Evolutionary conservation across 108 stramenopile species (phyloP), one percentile per base, ranked within the genome.

Genomic region (Pseudonitzschia multistriata): DNA sequence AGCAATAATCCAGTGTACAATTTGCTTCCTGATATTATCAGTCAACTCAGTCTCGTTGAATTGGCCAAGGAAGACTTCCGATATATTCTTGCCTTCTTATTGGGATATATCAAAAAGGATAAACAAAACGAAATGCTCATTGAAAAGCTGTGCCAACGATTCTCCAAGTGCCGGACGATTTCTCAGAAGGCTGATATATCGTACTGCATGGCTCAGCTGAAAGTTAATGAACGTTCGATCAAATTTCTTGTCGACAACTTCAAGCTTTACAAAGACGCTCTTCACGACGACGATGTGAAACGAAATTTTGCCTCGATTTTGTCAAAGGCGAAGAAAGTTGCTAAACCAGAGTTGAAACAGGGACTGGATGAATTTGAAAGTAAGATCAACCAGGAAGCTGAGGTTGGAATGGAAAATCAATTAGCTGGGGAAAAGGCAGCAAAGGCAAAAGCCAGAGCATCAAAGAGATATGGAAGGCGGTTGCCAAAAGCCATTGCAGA

Each of bases 1-100:
- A 89, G 88, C 48, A 92, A 95, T 76, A 96, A 94, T 72, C 99
- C 98, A 17, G 84, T 99, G 56, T 99, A 98, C 95, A 99, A 99
- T 76, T 79, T 99, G 34, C 79, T 99, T 7, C 97, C 97, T 25
- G 99, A 99, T 74, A 97, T 98, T 70, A 81, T 99, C 39, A 89
- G 94, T 79, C 90, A 90, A 49, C 79, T 99, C 33, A 95, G 95
- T 68, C 74, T 82, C 34, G 49, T 80, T 2, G 69, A 73, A 36
- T 77, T 92, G 27, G 54, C 49, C 65, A 83, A 81, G 64, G 90
- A 88, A 42, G 88, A 84, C 61, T 97, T 99, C 81, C 83, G 90
- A 35, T 71, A 67, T 54, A 96, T 95, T 52, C 94, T 96, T 85
- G 68, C 83, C 25, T 99, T 98, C 81, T 81, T 99, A 47, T 84